Base-by-base conservation (phyloP, 495 filamentous ascomycete species). In the Talaromyces nanjingensis region DNA sequence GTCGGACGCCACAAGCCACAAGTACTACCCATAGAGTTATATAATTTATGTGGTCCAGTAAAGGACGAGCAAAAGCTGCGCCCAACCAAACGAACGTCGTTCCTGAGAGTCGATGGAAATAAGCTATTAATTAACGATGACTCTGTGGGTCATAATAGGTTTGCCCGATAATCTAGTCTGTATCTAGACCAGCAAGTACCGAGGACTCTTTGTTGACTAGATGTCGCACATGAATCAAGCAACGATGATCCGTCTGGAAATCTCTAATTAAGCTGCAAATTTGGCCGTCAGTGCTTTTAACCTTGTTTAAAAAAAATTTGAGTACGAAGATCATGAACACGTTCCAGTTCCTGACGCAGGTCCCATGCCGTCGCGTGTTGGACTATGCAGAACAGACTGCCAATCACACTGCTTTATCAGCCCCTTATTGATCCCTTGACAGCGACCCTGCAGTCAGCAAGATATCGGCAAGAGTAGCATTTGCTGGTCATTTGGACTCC, bases 1-100 rank as follows among this genome's bases (percentile, higher is more conserved):
- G 47, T 54, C 29, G 47, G 33, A 60, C 37, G 59, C 60, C 45
- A 39, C 60, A 62, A 62, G 42, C 60, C 29, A 54, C 60, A 60
- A 54, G 45, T 62, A 22, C 60, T 54, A 62, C 45, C 47, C 29
- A 54, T 29, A 16, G 20, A 14, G 20, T 12, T 33, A 54, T 62
- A 24, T 54, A 14, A 22, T 52, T 49, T 24, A 62, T 62, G 24
- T 37, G 60, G 42, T 7, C 39, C 60, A 52, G 39, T 27, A 47
- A 60, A 2, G 8, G 33, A 34, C n/a, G 0, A 20, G 9, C 34
- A 42, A 55, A 55, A 55, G n/a, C 52, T 22, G 22, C 24, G 52
- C 22, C 52, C 52, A 9, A 7, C 9, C 18, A 5, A 29, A 55
- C 11, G 20, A 55, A 29, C 20, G 20, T 14, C 22, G 52, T 55